Base-by-base conservation (phyloP, 1,139 yeast species). In the Magnusiomyces sp. region DNA sequence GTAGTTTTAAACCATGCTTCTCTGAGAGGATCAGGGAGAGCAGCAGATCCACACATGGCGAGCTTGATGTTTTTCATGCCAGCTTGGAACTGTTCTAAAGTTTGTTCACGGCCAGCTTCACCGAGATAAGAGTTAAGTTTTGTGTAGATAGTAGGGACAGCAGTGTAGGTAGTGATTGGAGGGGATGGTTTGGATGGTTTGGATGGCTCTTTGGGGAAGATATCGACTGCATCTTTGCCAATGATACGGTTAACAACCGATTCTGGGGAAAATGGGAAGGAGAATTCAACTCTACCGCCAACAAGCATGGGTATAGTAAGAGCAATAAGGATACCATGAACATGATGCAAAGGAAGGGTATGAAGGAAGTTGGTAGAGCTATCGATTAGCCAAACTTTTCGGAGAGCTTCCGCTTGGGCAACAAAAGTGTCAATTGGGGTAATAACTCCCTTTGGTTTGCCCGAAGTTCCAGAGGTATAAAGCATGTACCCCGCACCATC, bases 41-140 rank as follows among this genome's bases (percentile, higher is more conserved):
- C 70, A 3, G 71, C 71, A 4, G 70, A 65, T 3, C 71, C 71
- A 50, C 69, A 65, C 68, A 67, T 65, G 31, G 65, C 68, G 41
- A 67, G 57, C 33, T 61, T 48, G 40, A 65, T 50, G 45, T 33
- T 40, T 43, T 46, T 29, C 56, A 54, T 19, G 56, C 62, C 42
- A 19, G 45, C 42, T 52, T 54, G 44, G 53, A 57, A 29, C 7
- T 23, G 29, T 23, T 23, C 7, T 7, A 23, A 23, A 7, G 29
- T 23, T 23, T 23, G 4, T 32, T 46, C 51, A n/a, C 32, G 32
- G 29, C 27, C 36, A n/a, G 34, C 27, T 2, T 58, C 39, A 33
- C 59, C 53, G 51, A 64, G 52, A 36, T 59, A 56, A 17, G 57
- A 50, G 11, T 63, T 58, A 16, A 65, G 54, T 9, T 62, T 58